A percentile compares a stretch with the other conserved stretches of the same genome.
phyloP scores from a whole-genome alignment of 768 basidiomycete species.

The Kwoniella sp. region DNA sequence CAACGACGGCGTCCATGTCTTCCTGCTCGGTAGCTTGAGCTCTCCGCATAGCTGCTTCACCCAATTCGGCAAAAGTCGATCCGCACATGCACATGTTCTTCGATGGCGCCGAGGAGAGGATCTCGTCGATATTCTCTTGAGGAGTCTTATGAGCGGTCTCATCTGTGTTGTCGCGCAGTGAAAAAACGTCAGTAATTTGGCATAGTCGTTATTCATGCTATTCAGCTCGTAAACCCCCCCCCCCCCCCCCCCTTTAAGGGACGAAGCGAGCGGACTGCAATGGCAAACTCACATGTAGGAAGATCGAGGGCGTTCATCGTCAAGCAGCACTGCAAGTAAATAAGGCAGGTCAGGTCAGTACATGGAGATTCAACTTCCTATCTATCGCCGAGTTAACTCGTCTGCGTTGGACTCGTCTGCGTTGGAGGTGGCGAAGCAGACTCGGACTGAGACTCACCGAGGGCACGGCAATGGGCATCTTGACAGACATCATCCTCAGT shows the following conservation, averaged over 20 bases:
- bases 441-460: slow-evolving; percentile 40
- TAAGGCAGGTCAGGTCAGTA: background rate
- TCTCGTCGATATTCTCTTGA: slow-evolving; percentile 30
- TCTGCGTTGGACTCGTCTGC: too few species aligned
- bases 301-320: slow-evolving; percentile 29
- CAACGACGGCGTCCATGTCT: slow-evolving; percentile 17
- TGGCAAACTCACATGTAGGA: slow-evolving; percentile 33
- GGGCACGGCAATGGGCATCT: slow-evolving; percentile 40
- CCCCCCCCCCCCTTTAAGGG: too few species aligned
- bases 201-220: too few species aligned
- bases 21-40: slow-evolving; percentile 31
- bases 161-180: slow-evolving; percentile 6
- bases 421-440: too few species aligned
- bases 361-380: too few species aligned
- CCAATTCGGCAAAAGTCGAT: slow-evolving; percentile 37
- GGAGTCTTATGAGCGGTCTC: slow-evolving; percentile 14
- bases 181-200: too few species aligned
- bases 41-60: slow-evolving; percentile 41
- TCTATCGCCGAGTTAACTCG: too few species aligned
- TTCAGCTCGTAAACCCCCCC: too few species aligned
- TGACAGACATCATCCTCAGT: slow-evolving; percentile 47
- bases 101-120: slow-evolving; percentile 28
- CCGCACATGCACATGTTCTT: slow-evolving; percentile 43
- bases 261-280: too few species aligned
- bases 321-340: slow-evolving; percentile 24